These are phyloP conservation scores for Moesziomyces sp. DNA, from an alignment of 1,284 basidiomycete genomes.

Conservation along the genomic window DNA sequence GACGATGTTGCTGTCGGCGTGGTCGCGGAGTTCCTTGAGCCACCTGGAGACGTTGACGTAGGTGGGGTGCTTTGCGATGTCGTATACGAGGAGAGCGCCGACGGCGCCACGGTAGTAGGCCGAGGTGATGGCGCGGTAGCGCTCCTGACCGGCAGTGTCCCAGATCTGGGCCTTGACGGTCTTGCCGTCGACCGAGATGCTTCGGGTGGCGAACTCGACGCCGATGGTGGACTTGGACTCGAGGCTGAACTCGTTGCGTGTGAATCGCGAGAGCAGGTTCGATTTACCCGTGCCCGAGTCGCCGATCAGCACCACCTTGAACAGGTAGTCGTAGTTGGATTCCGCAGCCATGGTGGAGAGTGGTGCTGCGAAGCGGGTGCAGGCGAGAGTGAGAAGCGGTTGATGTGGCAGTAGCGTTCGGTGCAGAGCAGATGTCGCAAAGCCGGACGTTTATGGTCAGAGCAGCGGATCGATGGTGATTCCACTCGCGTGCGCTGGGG, in stretches of 20 bases:
- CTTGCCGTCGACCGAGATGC: constrained; percentile 94
- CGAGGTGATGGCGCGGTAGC: constrained; percentile 98
- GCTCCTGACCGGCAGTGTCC: constrained; percentile 97
- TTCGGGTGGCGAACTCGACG: constrained; percentile 97
- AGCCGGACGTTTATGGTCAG: no score
- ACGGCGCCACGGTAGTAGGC: constrained; percentile 96
- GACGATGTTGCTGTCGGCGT: constrained; percentile 71
- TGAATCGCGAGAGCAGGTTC: constrained; percentile 76
- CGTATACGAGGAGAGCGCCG: constrained; percentile 71
- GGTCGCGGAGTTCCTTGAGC: constrained; percentile 92
- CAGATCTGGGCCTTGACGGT: constrained; percentile 99
- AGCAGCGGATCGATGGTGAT: no score
- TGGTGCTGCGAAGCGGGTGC: background rate
- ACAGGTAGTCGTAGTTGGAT: constrained; percentile 66
- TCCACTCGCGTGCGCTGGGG: no score
- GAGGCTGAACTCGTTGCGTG: constrained; percentile 98
- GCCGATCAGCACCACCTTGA: constrained; percentile 84
- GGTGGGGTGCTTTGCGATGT: constrained; percentile 81
- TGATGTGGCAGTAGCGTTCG: no score
- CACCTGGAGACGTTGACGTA: constrained; percentile 96
- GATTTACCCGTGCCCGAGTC: constrained; percentile 99
- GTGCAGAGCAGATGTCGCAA: no score
- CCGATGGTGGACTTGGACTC: constrained; percentile 96
- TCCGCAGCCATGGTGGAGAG: constrained; percentile 55
- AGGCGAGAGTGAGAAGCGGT: no score